Percentiles rank a stretch among this genome's conserved stretches.
phyloP scores from a whole-genome alignment of 768 basidiomycete genomes.

The Suillus americanus region DNA sequence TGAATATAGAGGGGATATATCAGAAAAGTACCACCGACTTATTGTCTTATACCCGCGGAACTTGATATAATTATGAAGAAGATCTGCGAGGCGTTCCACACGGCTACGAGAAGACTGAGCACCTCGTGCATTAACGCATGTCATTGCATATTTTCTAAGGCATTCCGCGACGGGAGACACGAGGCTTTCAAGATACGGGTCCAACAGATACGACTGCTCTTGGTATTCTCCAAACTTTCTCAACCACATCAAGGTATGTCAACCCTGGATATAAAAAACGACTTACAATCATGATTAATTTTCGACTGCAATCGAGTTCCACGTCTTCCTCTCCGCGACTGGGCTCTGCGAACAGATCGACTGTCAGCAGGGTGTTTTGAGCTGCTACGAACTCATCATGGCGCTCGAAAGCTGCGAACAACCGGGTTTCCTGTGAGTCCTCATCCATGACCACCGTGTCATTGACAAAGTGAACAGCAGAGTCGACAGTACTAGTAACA shows the following conservation, averaged over 20 bases:
- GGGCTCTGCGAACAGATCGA: slow-evolving; percentile 45
- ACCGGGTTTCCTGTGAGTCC: slow-evolving; percentile 41
- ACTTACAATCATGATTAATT: slow-evolving; percentile 53
- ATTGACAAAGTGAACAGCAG: neutral
- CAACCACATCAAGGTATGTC: neutral
- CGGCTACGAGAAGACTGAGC: slow-evolving; percentile 35
- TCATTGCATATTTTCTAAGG: slow-evolving; percentile 56
- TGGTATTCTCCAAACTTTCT: slow-evolving; percentile 84
- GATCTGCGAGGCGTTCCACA: slow-evolving; percentile 50
- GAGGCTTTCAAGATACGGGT: slow-evolving; percentile 82
- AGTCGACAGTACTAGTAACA: slow-evolving; percentile 11
- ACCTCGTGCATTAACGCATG: slow-evolving; percentile 31
- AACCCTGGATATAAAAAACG: slow-evolving; percentile 3
- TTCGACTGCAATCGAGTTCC: slow-evolving; percentile 43
- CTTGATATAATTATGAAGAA: slow-evolving; percentile 83
- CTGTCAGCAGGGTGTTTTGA: slow-evolving; percentile 50
- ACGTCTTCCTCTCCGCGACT: slow-evolving; percentile 41
- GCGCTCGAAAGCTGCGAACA: slow-evolving; percentile 60
- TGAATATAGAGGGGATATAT: slow-evolving; percentile 14
- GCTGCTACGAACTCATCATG: slow-evolving; percentile 55
- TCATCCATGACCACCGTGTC: slow-evolving; percentile 33
- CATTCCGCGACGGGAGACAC: slow-evolving; percentile 70
- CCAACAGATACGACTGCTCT: slow-evolving; percentile 89
- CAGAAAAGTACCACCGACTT: slow-evolving; percentile 51
- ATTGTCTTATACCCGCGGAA: slow-evolving; percentile 89